These are phyloP conservation scores for Penicillium thymicola DNA, from an alignment of 2,329 filamentous ascomycete genomes.

Conservation along the genomic window DNA sequence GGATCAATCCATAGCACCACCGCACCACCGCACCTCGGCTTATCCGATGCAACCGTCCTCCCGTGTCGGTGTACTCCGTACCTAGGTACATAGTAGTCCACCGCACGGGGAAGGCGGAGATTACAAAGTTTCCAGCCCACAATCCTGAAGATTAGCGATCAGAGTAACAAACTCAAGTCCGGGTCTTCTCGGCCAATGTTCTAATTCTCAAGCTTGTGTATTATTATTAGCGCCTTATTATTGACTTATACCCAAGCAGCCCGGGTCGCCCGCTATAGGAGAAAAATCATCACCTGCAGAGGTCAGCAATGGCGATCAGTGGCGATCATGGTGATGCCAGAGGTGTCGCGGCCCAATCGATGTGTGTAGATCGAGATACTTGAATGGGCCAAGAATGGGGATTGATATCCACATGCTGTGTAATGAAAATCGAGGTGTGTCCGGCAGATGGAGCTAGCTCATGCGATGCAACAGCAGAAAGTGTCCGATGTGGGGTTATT, in stretches of 20 bases:
- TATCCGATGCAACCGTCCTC: neutral
- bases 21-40: neutral
- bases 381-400: too few species aligned
- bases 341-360: neutral
- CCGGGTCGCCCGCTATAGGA: neutral
- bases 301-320: neutral
- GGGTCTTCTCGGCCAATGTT: neutral
- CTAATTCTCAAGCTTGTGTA: neutral
- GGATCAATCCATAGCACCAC: neutral
- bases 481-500: neutral
- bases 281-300: neutral
- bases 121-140: neutral
- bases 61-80: neutral
- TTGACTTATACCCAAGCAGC: neutral
- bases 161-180: neutral
- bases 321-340: neutral
- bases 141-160: neutral
- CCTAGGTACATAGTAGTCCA: neutral
- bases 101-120: neutral
- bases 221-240: neutral
- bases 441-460: neutral
- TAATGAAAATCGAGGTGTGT: neutral
- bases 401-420: neutral
- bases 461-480: neutral
- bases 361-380: neutral